phyloP scores from a whole-genome alignment of 441 rosid species.

The Brassica hybrid region DNA sequence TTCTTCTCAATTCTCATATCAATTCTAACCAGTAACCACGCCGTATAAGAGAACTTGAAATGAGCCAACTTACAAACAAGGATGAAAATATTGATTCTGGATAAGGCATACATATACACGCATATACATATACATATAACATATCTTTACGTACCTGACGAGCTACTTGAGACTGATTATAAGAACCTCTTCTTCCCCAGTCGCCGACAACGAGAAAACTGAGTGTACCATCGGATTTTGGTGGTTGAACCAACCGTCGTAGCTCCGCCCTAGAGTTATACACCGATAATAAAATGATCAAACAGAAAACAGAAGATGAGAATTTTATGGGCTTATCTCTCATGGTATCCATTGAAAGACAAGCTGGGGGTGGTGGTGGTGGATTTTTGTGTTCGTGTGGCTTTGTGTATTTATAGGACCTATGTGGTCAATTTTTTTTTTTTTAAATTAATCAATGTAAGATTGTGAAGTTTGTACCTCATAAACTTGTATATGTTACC shows the following conservation, averaged over 20 bases:
- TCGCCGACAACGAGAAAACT: conserved; percentile 74
- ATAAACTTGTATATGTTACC: background rate
- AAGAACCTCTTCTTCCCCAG: conserved; percentile 72
- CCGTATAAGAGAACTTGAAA: background rate
- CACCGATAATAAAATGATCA: conserved; percentile 10
- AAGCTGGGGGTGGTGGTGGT: background rate
- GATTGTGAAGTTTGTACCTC: background rate
- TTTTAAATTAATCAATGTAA: background rate
- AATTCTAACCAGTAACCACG: background rate
- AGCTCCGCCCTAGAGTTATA: conserved; percentile 47
- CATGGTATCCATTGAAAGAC: conserved; percentile 39
- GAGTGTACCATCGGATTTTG: conserved; percentile 62
- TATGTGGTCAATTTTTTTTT: conserved; percentile 13
- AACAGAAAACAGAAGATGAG: conserved; percentile 16
- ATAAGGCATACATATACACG: background rate
- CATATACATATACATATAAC: background rate
- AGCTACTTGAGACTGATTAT: conserved; percentile 69
- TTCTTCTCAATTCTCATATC: background rate
- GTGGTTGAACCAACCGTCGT: conserved; percentile 48
- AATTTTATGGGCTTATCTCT: conserved; percentile 24
- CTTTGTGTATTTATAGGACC: conserved; percentile 28
- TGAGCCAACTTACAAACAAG: background rate
- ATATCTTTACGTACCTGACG: conserved; percentile 52
- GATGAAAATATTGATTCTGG: background rate
- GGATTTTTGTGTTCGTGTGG: conserved; percentile 15